Evolutionary conservation across 2,329 filamentous ascomycete genomes (phyloP).

Genomic region (Ascocoryne sarcoides): DNA sequence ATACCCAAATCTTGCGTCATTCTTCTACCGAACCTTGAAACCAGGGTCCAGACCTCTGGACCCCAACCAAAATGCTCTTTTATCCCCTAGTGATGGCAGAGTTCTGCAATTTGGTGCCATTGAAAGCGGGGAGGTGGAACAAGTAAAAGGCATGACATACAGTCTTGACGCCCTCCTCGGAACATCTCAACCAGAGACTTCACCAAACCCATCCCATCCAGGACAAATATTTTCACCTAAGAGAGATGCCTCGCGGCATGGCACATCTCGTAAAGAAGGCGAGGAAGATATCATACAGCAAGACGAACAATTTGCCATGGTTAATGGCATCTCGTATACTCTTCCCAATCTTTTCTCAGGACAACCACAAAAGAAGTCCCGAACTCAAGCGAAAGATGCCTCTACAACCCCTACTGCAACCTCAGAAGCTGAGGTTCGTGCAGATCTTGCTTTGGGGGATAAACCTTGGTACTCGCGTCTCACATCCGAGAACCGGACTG

Average conservation of each 20-base stretch:
- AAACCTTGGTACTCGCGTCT: slow-evolving; percentile 63
- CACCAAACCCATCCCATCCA: slow-evolving; percentile 26
- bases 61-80: slow-evolving; percentile 65
- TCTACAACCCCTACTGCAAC: slow-evolving; percentile 57
- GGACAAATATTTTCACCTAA: slow-evolving; percentile 39
- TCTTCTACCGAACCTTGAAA: slow-evolving; percentile 94
- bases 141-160: slow-evolving; percentile 98
- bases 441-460: slow-evolving; percentile 68
- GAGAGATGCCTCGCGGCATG: slow-evolving; percentile 18
- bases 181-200: slow-evolving; percentile 42
- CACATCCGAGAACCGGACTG: slow-evolving; percentile 52
- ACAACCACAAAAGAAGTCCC: slow-evolving; percentile 22
- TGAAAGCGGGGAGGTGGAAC: slow-evolving; percentile 88
- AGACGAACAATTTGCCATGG: slow-evolving; percentile 84
- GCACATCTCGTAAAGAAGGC: slow-evolving; percentile 18
- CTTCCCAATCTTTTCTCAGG: slow-evolving; percentile 82
- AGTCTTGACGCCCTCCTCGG: slow-evolving; percentile 88
- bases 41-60: slow-evolving; percentile 81
- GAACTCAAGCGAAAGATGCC: slow-evolving; percentile 52
- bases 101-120: slow-evolving; percentile 90
- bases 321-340: slow-evolving; percentile 95
- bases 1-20: slow-evolving; percentile 88
- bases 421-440: slow-evolving; percentile 76
- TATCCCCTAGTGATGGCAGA: slow-evolving; percentile 85
- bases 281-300: slow-evolving; percentile 61